Conservation (phyloP, 148 eudicot genomes). For the Rhododendron kiyosumense region DNA sequence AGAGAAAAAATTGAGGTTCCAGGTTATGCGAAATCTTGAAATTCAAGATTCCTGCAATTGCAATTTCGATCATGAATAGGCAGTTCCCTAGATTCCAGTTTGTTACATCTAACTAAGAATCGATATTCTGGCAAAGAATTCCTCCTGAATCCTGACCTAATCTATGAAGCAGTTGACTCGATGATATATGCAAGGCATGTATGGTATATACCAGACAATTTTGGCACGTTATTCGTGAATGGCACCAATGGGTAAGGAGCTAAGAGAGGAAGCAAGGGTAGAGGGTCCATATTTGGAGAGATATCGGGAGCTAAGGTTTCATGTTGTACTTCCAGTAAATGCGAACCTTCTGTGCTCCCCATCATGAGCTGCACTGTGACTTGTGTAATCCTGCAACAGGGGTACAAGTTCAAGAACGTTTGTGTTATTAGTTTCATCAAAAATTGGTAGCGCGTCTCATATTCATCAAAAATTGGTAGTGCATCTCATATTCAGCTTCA, state of each 20-base stretch:
- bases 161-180: too few relatives aligned
- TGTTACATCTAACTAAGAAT: too few relatives aligned
- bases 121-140: too few relatives aligned
- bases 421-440: background rate
- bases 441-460: too few relatives aligned
- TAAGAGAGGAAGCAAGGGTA: constrained; percentile 15
- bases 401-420: background rate
- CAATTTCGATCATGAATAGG: too few relatives aligned
- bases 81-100: too few relatives aligned
- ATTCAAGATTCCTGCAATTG: too few relatives aligned
- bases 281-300: constrained; percentile 18
- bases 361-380: constrained; percentile 7
- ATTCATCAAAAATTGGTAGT: too few relatives aligned
- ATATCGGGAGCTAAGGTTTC: constrained; percentile 1
- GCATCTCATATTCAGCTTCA: background rate
- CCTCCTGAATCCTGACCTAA: too few relatives aligned
- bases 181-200: too few relatives aligned
- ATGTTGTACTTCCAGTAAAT: background rate
- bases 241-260: constrained; percentile 36
- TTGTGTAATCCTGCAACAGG: constrained; percentile 9
- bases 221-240: constrained; percentile 19
- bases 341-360: background rate
- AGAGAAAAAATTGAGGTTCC: too few relatives aligned
- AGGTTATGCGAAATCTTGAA: too few relatives aligned
- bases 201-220: constrained; percentile 21